These are phyloP conservation scores for Aureococcus anophagefferens DNA, from an alignment of 108 stramenopile genomes.

Conservation along the genomic window DNA sequence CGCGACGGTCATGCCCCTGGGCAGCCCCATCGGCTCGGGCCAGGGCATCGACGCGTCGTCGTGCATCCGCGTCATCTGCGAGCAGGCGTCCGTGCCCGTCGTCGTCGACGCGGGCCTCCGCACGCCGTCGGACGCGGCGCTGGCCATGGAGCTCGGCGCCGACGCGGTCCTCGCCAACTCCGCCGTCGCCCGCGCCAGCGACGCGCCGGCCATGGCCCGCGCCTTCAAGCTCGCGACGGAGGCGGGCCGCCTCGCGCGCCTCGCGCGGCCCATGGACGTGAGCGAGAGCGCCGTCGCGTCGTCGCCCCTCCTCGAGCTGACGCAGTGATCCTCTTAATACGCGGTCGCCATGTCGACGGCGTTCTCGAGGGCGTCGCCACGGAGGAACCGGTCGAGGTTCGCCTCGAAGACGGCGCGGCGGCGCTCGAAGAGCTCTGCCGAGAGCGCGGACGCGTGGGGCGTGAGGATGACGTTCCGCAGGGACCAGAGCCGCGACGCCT, in stretches of 20 bases:
- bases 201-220: not conserved
- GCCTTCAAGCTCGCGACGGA: not conserved
- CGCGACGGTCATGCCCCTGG: not conserved
- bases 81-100: not conserved
- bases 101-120: not conserved
- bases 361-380: too few species aligned
- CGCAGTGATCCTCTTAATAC: too few species aligned
- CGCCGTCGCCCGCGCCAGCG: not conserved
- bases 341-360: too few species aligned
- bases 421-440: too few species aligned
- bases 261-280: not conserved
- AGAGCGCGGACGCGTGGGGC: too few species aligned
- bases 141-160: not conserved
- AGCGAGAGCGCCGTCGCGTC: not conserved
- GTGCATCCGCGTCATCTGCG: not conserved
- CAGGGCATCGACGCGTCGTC: not conserved
- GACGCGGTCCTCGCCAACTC: not conserved
- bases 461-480: too few species aligned
- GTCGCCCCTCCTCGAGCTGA: not conserved
- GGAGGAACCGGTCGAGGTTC: too few species aligned
- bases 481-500: too few species aligned
- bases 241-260: not conserved
- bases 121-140: not conserved
- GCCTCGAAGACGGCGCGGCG: too few species aligned
- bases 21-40: not conserved